Percentiles rank a stretch among this genome's conserved stretches.
These are phyloP conservation scores for Euphorbia lathyris DNA, from an alignment of 345 rosid species.

Conservation along the genomic window DNA sequence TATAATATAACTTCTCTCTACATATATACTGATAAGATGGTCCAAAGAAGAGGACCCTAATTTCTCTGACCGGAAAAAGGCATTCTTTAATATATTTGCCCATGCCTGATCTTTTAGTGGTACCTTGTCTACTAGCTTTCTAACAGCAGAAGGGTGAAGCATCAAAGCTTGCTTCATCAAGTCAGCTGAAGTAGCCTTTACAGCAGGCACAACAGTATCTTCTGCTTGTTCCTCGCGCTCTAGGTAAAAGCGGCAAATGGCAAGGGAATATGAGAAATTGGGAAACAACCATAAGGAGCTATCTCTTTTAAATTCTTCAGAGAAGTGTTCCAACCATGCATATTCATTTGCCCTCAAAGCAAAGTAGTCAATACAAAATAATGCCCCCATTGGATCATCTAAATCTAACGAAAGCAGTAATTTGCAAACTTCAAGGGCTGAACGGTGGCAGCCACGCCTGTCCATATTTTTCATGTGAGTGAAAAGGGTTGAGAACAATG, in stretches of 20 bases:
- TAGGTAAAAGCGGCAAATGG: conserved; percentile 68
- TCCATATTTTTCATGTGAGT: conserved; percentile 87
- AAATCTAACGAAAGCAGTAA: conserved; percentile 70
- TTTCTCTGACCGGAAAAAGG: conserved; percentile 58
- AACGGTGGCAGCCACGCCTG: conserved; percentile 85
- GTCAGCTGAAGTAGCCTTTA: conserved; percentile 56
- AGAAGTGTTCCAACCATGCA: conserved; percentile 70
- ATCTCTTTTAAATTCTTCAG: conserved; percentile 67
- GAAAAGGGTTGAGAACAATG: conserved; percentile 68
- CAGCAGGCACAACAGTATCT: conserved; percentile 20
- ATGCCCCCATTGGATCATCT: conserved; percentile 81
- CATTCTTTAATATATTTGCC: conserved; percentile 58
- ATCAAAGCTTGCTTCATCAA: conserved; percentile 84
- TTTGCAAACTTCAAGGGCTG: conserved; percentile 89
- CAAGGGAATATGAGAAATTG: conserved; percentile 80
- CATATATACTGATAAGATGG: conserved; percentile 72
- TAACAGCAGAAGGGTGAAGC: conserved; percentile 80
- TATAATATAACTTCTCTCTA: conserved; percentile 71
- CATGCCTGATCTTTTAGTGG: conserved; percentile 81
- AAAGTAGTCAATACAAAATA: conserved; percentile 87
- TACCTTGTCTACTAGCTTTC: conserved; percentile 68
- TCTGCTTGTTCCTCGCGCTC: conserved; percentile 49
- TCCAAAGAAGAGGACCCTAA: conserved; percentile 65
- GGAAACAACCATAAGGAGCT: conserved; percentile 87
- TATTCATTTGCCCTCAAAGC: conserved; percentile 83